Conservation (phyloP, 148 eudicot species). For the Nepenthes mirabilis region DNA sequence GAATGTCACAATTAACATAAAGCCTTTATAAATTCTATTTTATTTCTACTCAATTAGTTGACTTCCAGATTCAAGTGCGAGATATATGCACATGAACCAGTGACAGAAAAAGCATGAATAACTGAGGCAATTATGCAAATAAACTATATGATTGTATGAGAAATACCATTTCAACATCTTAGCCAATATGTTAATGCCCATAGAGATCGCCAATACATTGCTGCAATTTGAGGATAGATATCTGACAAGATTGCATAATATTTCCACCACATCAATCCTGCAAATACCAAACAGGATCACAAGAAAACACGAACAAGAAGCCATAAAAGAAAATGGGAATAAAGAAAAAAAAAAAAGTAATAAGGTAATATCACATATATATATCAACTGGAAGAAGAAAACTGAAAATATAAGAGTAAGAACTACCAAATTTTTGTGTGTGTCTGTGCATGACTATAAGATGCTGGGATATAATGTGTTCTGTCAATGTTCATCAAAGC, state of each 20-base stretch:
- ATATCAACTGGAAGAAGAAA: not conserved
- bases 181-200: slow-evolving; percentile 55
- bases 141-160: not conserved
- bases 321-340: not conserved
- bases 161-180: slow-evolving; percentile 82
- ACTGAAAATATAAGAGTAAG: not conserved
- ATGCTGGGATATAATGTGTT: slow-evolving; percentile 17
- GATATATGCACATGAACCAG: no score
- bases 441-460: slow-evolving; percentile 17
- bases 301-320: not conserved
- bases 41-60: no score
- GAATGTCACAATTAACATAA: no score
- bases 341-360: no score
- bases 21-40: no score
- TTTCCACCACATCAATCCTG: slow-evolving; percentile 69
- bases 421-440: slow-evolving; percentile 33
- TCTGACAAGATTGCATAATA: slow-evolving; percentile 65
- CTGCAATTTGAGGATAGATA: slow-evolving; percentile 33
- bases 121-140: not conserved
- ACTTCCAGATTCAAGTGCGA: no score
- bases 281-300: slow-evolving; percentile 1
- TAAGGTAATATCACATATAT: not conserved
- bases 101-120: no score
- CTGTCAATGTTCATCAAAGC: slow-evolving; percentile 52
- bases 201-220: slow-evolving; percentile 57